A percentile compares a stretch with the other conserved stretches of the same genome.
Evolutionary conservation across 148 eudicot genomes (phyloP).

Genomic region (Spergularia bocconei): DNA sequence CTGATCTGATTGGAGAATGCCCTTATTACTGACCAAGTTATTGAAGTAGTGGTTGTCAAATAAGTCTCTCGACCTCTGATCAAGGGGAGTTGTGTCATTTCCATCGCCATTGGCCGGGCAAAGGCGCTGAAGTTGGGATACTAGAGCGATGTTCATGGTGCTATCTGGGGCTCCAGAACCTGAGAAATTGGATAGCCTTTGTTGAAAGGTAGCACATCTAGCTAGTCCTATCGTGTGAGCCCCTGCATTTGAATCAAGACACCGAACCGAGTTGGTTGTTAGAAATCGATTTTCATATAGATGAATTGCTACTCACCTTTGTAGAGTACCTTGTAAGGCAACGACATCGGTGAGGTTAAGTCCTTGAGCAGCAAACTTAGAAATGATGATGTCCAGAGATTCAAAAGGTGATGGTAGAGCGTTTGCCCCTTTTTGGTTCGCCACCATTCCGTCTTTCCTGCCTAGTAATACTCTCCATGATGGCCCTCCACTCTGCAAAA

Average conservation of each 20-base stretch:
- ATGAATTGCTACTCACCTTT: neutral
- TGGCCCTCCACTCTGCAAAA: slow-evolving; percentile 87
- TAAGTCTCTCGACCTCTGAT: slow-evolving; percentile 50
- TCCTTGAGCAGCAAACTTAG: slow-evolving; percentile 54
- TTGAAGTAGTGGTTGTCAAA: slow-evolving; percentile 78
- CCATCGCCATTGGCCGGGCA: slow-evolving; percentile 68
- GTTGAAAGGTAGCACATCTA: slow-evolving; percentile 49
- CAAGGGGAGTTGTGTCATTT: slow-evolving; percentile 60
- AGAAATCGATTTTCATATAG: neutral
- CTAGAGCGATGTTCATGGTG: slow-evolving; percentile 42
- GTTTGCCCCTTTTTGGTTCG: slow-evolving; percentile 69
- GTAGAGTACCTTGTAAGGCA: slow-evolving; percentile 56
- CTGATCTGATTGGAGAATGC: slow-evolving; percentile 69
- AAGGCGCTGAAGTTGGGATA: slow-evolving; percentile 42
- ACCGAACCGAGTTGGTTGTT: neutral
- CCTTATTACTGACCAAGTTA: slow-evolving; percentile 55
- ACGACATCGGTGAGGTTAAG: slow-evolving; percentile 68
- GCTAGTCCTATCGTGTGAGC: slow-evolving; percentile 55
- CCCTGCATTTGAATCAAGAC: slow-evolving; percentile 20
- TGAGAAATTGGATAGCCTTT: slow-evolving; percentile 61
- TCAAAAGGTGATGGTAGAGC: slow-evolving; percentile 60
- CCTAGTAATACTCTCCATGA: slow-evolving; percentile 65
- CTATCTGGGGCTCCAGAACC: slow-evolving; percentile 54
- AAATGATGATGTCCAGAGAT: slow-evolving; percentile 35
- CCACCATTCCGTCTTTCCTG: slow-evolving; percentile 75